A percentile compares a stretch with the other conserved stretches of the same genome.
Evolutionary conservation across 768 basidiomycete species (phyloP).

Genomic region (Pluteus cervinus): DNA sequence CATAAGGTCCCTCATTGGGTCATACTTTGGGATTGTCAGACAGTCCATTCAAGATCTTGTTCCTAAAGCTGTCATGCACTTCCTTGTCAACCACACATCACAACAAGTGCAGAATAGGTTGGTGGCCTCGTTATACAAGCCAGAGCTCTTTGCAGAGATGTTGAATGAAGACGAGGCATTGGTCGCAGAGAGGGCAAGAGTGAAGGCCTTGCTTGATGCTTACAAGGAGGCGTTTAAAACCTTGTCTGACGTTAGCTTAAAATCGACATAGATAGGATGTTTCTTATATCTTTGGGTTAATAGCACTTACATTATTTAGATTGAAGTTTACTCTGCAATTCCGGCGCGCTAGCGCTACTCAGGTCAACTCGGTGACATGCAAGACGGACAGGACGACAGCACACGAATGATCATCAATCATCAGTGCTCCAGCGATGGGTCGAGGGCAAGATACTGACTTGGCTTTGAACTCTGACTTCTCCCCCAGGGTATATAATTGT

Average conservation of each 20-base stretch:
- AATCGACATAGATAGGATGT: slow-evolving; percentile 49
- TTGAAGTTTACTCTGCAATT: no score
- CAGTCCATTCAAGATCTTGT: slow-evolving; percentile 96
- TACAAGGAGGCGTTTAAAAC: slow-evolving; percentile 94
- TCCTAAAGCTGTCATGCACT: slow-evolving; percentile 98
- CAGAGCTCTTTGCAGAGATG: slow-evolving; percentile 84
- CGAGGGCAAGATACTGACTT: no score
- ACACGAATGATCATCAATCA: no score
- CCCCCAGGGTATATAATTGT: no score
- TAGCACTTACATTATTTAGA: no score
- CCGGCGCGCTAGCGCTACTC: no score
- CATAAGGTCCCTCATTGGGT: slow-evolving; percentile 90
- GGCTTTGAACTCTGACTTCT: no score
- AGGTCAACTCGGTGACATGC: no score
- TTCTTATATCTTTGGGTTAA: no score
- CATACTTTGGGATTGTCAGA: slow-evolving; percentile 93
- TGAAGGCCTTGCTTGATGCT: slow-evolving; percentile 91
- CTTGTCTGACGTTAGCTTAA: slow-evolving; percentile 75
- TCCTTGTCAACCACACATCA: slow-evolving; percentile 94
- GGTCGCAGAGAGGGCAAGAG: slow-evolving; percentile 87
- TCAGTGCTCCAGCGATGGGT: no score
- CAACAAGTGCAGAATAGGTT: slow-evolving; percentile 95
- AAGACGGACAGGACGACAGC: no score
- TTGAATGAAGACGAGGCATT: slow-evolving; percentile 94
- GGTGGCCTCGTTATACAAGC: slow-evolving; percentile 93